Conservation (phyloP, 2,329 filamentous ascomycete species). For the Neofusicoccum sp. region DNA sequence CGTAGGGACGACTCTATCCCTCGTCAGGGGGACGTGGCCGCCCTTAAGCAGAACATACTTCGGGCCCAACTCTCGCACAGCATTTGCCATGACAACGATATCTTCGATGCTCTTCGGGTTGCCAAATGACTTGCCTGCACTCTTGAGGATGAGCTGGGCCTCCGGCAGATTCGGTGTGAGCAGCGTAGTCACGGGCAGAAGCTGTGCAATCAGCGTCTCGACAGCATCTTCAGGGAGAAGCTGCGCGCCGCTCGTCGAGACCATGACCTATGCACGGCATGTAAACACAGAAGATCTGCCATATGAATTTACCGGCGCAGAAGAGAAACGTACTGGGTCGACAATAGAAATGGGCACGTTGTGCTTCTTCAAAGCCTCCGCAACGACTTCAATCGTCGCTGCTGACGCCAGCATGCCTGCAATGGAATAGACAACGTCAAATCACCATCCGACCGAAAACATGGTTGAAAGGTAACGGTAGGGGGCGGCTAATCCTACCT, state of each 20-base stretch:
- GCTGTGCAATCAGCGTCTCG: slow-evolving; percentile 54
- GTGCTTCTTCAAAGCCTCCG: slow-evolving; percentile 60
- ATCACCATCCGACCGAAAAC: slow-evolving; percentile 9
- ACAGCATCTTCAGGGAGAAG: slow-evolving; percentile 68
- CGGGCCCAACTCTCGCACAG: slow-evolving; percentile 67
- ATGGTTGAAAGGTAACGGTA: neutral
- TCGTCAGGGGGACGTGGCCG: slow-evolving; percentile 78
- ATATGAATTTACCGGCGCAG: neutral
- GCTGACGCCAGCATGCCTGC: slow-evolving; percentile 81
- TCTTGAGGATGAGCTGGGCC: slow-evolving; percentile 62
- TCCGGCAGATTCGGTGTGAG: slow-evolving; percentile 79
- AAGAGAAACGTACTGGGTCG: slow-evolving; percentile 63
- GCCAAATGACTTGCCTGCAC: slow-evolving; percentile 45
- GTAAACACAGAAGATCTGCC: neutral
- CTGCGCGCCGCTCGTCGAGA: slow-evolving; percentile 74
- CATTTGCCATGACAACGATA: slow-evolving; percentile 65
- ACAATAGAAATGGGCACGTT: slow-evolving; percentile 61
- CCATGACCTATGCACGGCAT: slow-evolving; percentile 69
- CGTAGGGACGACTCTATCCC: slow-evolving; percentile 59
- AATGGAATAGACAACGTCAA: neutral
- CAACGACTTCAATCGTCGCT: slow-evolving; percentile 67
- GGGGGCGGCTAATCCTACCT: slow-evolving; percentile 52
- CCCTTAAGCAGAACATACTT: slow-evolving; percentile 85
- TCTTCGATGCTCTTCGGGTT: slow-evolving; percentile 61
- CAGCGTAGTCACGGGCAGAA: slow-evolving; percentile 66